A percentile compares a stretch with the other conserved stretches of the same genome.
Evolutionary conservation across 306 rosid genomes (phyloP).

Genomic region (Fragaria nilgerrensis): DNA sequence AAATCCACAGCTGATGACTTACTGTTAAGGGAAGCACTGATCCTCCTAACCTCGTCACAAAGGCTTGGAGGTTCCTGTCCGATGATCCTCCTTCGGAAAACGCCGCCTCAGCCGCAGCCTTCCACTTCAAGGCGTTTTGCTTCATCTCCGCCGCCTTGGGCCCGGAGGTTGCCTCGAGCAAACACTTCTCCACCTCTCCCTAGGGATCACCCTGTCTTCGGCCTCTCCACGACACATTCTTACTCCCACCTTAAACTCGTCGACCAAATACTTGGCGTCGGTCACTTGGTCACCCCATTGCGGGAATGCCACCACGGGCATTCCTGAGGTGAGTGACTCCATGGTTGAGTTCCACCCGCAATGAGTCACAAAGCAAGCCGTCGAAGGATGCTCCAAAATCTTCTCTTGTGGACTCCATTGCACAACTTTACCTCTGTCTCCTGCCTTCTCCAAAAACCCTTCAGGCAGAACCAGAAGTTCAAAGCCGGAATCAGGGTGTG

Average conservation of each 20-base stretch:
- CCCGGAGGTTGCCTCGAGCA: slow-evolving; percentile 43
- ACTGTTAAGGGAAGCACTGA: background rate
- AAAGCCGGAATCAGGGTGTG: background rate
- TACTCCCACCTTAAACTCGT: slow-evolving; percentile 37
- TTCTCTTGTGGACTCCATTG: slow-evolving; percentile 68
- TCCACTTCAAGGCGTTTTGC: slow-evolving; percentile 37
- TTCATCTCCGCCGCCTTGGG: slow-evolving; percentile 22
- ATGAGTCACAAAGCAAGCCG: slow-evolving; percentile 61
- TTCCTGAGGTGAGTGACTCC: slow-evolving; percentile 54
- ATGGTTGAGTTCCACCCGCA: slow-evolving; percentile 80
- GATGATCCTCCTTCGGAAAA: slow-evolving; percentile 49
- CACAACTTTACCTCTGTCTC: slow-evolving; percentile 50
- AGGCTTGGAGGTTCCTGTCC: slow-evolving; percentile 34
- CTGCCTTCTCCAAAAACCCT: slow-evolving; percentile 41
- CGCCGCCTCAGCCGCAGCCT: slow-evolving; percentile 32
- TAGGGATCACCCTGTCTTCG: slow-evolving; percentile 22
- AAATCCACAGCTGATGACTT: background rate
- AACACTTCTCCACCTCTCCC: slow-evolving; percentile 39
- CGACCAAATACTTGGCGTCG: slow-evolving; percentile 61
- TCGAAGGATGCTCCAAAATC: slow-evolving; percentile 54
- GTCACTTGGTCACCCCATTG: slow-evolving; percentile 86
- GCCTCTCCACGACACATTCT: slow-evolving; percentile 39
- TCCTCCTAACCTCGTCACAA: slow-evolving; percentile 34
- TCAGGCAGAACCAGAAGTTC: slow-evolving; percentile 37
- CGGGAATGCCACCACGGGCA: slow-evolving; percentile 66